phyloP scores from a whole-genome alignment of 2,329 filamentous ascomycete genomes.

The Aureobasidium zeae region DNA sequence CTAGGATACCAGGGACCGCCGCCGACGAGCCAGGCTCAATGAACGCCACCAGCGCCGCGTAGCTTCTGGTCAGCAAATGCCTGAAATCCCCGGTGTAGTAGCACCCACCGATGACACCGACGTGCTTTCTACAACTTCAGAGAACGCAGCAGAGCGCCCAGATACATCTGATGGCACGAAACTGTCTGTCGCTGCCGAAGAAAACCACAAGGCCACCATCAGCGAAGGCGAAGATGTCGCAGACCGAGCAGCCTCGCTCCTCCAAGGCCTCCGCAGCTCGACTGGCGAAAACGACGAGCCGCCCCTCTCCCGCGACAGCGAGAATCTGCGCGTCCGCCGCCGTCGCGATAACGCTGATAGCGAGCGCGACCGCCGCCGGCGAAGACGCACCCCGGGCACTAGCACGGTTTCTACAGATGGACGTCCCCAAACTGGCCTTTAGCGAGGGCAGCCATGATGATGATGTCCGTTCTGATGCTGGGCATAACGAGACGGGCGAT shows the following conservation, averaged over 20 bases:
- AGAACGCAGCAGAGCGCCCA: constrained; percentile 19
- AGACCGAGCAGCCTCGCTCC: constrained; percentile 69
- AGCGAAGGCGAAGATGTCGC: constrained; percentile 63
- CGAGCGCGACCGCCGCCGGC: constrained; percentile 61
- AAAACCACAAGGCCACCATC: constrained; percentile 24
- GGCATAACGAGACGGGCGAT: constrained; percentile 7
- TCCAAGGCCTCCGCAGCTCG: constrained; percentile 66
- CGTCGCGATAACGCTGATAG: constrained; percentile 69
- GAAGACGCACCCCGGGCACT: constrained; percentile 38
- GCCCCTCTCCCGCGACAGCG: constrained; percentile 21
- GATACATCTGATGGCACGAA: neutral
- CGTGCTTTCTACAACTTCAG: constrained; percentile 25
- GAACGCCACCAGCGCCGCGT: constrained; percentile 83
- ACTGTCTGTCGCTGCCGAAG: constrained; percentile 12
- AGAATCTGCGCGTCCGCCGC: constrained; percentile 47
- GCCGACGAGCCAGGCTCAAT: constrained; percentile 78
- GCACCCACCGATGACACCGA: constrained; percentile 12
- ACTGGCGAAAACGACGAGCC: constrained; percentile 50
- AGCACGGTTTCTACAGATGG: constrained; percentile 25
- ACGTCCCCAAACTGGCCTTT: constrained; percentile 28
- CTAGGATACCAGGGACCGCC: constrained; percentile 81
- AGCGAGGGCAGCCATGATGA: constrained; percentile 23
- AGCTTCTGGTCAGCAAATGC: constrained; percentile 81
- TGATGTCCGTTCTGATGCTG: constrained; percentile 13
- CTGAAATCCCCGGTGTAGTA: constrained; percentile 42